Base-by-base conservation (phyloP, 805 yeast species). In the Candida hungchunana region DNA sequence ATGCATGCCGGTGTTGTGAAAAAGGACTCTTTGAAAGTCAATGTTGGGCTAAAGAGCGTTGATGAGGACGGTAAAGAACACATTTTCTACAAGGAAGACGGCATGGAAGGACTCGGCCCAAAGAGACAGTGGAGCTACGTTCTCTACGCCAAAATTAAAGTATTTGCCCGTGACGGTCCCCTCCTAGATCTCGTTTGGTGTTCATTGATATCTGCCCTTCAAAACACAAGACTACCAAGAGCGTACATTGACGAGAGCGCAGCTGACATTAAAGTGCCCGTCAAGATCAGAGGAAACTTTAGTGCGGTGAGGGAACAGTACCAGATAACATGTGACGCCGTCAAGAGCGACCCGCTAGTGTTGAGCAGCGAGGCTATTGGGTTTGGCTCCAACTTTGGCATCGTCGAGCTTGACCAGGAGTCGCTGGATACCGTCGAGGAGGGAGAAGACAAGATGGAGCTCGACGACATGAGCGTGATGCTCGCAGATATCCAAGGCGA, bases 401-500 rank as follows among this genome's bases (percentile, higher is more conserved):
- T 82, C 1, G 68, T 72, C 13, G 71, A 66, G 27, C 33, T 66
- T 9, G 66, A 67, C 18, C 59, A 61, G 3, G 67, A 66, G 23
- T 55, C 62, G 2, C 36, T 51, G 2, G 58, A 57, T 12, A 53
- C 56, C 6, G 53, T 49, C 3, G 55, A 44, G 2, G 48, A 44
- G 5, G 59, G 47, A 6, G 61, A 57, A n/a, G n/a, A n/a, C 13
- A 60, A 60, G 20, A 61, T 62, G 56, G 67, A 62, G 7, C 36
- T 50, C 12, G 58, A 58, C 26, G 23, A 30, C 1, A 40, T 56
- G 17, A 45, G 72, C 2, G 63, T 77, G 0, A 49, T 85, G 12
- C 56, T 87, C 31, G 78, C 84, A 1, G 96, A 87, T 53, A 51
- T 85, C 26, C 94, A 86, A 55, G 94, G 94, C 11, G 90, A 82